phyloP scores from a whole-genome alignment of 1,284 basidiomycete genomes.

The Ganoderma resinaceum region DNA sequence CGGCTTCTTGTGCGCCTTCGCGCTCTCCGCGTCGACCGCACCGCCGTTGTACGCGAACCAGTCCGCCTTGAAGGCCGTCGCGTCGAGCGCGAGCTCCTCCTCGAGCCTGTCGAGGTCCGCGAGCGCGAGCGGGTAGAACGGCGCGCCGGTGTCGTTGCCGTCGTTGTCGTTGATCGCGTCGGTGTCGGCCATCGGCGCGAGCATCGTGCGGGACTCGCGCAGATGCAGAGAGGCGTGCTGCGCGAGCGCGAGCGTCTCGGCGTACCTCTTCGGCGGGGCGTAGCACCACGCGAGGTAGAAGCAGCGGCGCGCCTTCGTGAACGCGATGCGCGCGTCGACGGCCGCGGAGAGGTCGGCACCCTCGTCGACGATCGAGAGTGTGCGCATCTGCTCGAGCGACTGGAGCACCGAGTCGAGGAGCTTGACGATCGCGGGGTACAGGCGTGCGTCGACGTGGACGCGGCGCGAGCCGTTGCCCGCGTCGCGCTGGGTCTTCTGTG shows the following conservation, averaged over 20 bases:
- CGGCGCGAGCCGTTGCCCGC: slow-evolving; percentile 48
- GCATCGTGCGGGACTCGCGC: slow-evolving; percentile 66
- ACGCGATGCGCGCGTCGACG: slow-evolving; percentile 78
- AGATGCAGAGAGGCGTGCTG: slow-evolving; percentile 75
- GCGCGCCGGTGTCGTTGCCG: slow-evolving; percentile 36
- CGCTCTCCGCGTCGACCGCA: slow-evolving; percentile 46
- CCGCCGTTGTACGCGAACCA: slow-evolving; percentile 85
- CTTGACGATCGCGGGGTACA: slow-evolving; percentile 88
- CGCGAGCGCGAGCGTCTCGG: slow-evolving; percentile 71
- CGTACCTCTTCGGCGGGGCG: slow-evolving; percentile 69
- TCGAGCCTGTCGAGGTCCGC: slow-evolving; percentile 61
- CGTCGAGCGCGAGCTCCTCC: slow-evolving; percentile 53
- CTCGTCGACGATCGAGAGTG: slow-evolving; percentile 86
- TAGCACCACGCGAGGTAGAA: slow-evolving; percentile 78
- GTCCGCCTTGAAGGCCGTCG: slow-evolving; percentile 70
- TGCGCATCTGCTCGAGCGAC: slow-evolving; percentile 83
- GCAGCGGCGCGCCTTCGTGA: slow-evolving; percentile 78
- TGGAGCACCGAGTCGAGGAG: slow-evolving; percentile 87
- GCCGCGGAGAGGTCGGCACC: slow-evolving; percentile 81
- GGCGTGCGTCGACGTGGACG: slow-evolving; percentile 65
- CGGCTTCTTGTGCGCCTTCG: slow-evolving; percentile 74
- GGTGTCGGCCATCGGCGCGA: slow-evolving; percentile 46
- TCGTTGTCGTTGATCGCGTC: slow-evolving; percentile 52
- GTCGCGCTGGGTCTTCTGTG: slow-evolving; percentile 31
- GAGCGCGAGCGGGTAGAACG: slow-evolving; percentile 63